Evolutionary conservation across 192 early-diverging fungal species (phyloP).

Genomic region (Coemansia furcata): DNA sequence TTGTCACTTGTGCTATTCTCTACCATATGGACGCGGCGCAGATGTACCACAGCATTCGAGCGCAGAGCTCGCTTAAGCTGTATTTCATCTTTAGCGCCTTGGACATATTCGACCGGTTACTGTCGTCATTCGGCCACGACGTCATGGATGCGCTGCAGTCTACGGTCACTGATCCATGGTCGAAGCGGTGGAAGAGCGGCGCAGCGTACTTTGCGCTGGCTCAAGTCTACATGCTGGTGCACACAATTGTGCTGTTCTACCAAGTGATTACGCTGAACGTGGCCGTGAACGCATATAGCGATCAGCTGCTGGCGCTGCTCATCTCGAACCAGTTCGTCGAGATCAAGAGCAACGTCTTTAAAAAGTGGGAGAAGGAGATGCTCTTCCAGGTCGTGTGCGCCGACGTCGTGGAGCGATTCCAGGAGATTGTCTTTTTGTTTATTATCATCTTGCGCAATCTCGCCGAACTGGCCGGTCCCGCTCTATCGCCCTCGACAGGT

Average conservation of each 20-base stretch:
- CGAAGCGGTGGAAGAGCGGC: constrained; percentile 38
- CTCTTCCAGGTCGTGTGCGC: constrained; percentile 92
- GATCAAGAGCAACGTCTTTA: constrained; percentile 96
- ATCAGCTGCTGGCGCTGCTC: constrained; percentile 88
- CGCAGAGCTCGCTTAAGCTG: constrained; percentile 93
- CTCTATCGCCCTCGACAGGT: constrained; percentile 55
- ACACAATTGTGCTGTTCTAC: constrained; percentile 90
- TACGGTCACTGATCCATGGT: constrained; percentile 48
- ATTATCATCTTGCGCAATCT: constrained; percentile 91
- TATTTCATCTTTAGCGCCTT: constrained; percentile 96
- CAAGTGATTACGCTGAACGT: constrained; percentile 96
- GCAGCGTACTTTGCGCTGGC: constrained; percentile 70
- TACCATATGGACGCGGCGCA: constrained; percentile 81
- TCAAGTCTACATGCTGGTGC: constrained; percentile 80
- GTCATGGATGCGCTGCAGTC: constrained; percentile 93
- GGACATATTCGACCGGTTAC: constrained; percentile 92
- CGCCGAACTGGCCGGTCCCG: constrained; percentile 70
- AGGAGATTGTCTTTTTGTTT: constrained; percentile 79
- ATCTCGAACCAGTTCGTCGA: constrained; percentile 98
- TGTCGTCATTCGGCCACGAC: constrained; percentile 91
- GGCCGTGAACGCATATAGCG: constrained; percentile 94
- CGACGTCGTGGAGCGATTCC: constrained; percentile 96
- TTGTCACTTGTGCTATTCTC: constrained; percentile 71
- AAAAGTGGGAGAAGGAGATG: constrained; percentile 95
- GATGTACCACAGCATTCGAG: constrained; percentile 94